Base-by-base conservation (phyloP, 441 rosid species). In the Isatis lusitanica region DNA sequence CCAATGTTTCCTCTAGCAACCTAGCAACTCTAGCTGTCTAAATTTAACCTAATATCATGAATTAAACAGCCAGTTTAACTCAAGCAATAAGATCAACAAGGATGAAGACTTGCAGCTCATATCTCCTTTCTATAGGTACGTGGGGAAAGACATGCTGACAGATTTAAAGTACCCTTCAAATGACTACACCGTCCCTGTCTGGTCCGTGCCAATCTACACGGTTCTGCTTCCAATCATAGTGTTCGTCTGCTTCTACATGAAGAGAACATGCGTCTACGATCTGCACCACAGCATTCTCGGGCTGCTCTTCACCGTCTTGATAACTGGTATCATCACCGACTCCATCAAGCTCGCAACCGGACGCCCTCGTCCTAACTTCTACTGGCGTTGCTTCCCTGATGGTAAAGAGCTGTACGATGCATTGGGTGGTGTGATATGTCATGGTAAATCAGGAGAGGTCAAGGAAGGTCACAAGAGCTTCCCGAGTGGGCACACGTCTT, bases 371-470 rank as follows among this genome's bases (percentile, higher is more conserved):
- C 94, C 94, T 30, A 81, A 89, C 81, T 89, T 87, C 79, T 89
- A 80, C 74, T 89, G 87, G 86, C 91, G 94, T 44, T 88, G 94
- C 78, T 88, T 88, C 79, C 91, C 94, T 9, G 83, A 88, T 28
- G 94, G 94, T 15, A 79, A 80, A 36, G 88, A 77, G 33, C 71
- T 55, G 0, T 86, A 52, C 43, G 82, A 83, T 69, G 74, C 65
- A 0, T 75, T 71, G 78, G 89, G 90, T 47, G 81, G 78, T 15
- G 94, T 84, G 7, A 5, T 81, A 4, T 88, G 94, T 42, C 85
- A 85, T 38, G 91, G 91, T 0, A 47, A 79, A 6, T 6, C 35
- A 2, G 74, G 60, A 9, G 85, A 78, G 18, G 36, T 88, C 24
- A 85, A 78, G 71, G 91, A 88, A 82, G 94, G 91, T 9, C 85